phyloP scores from a whole-genome alignment of 208 protist genomes.

The Acanthamoeba lenticulata region DNA sequence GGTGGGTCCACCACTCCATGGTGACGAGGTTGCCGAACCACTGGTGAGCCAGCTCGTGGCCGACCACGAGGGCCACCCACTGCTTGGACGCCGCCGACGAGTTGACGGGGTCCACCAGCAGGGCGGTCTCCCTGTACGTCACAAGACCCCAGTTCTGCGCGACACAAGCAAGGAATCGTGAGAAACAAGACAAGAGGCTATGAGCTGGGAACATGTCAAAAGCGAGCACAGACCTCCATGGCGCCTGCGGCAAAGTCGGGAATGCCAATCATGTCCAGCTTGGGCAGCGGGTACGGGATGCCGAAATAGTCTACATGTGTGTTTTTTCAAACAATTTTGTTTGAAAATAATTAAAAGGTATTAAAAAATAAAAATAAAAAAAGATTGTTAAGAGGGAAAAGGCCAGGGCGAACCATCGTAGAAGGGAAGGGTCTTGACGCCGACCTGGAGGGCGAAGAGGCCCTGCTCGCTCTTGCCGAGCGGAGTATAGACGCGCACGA shows the following conservation, averaged over 20 bases:
- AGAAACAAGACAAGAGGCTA: too few species aligned
- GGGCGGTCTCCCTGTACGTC: conserved; percentile 92
- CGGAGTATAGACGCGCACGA: conserved; percentile 83
- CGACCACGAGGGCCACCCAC: conserved; percentile 69
- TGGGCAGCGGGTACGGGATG: conserved; percentile 88
- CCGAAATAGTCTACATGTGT: conserved; percentile 68
- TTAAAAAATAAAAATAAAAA: too few species aligned
- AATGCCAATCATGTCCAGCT: conserved; percentile 96
- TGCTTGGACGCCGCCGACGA: conserved; percentile 79
- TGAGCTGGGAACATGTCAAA: background rate
- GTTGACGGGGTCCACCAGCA: conserved; percentile 81
- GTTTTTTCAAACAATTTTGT: too few species aligned
- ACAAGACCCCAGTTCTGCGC: conserved; percentile 97
- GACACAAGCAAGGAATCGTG: too few species aligned
- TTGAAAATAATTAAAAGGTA: too few species aligned
- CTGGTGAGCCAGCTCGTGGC: conserved; percentile 92
- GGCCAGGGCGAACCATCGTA: background rate
- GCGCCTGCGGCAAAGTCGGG: conserved; percentile 90
- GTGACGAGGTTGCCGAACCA: conserved; percentile 98
- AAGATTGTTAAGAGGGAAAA: too few species aligned
- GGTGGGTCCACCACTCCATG: conserved; percentile 96
- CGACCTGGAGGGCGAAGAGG: conserved; percentile 93
- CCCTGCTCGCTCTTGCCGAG: conserved; percentile 80
- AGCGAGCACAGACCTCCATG: conserved; percentile 88
- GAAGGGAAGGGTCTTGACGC: conserved; percentile 56